These are phyloP conservation scores for Stipa capillata DNA, from an alignment of 176 grass and related monocot species.

Conservation along the genomic window DNA sequence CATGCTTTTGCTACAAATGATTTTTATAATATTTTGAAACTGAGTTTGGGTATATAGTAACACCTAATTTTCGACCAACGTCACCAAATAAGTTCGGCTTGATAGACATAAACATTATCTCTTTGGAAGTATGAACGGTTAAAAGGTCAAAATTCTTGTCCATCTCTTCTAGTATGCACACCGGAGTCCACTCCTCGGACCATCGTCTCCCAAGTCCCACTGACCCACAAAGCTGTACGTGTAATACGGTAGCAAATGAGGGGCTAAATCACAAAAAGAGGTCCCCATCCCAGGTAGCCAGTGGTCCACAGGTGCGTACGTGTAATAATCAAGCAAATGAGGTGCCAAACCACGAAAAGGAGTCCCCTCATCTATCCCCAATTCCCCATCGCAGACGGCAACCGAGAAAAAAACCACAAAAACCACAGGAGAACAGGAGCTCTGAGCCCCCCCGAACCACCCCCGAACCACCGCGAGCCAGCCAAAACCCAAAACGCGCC, in stretches of 20 bases:
- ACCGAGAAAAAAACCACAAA: background rate
- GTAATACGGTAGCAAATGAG: background rate
- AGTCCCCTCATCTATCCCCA: background rate
- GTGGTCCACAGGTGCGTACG: background rate
- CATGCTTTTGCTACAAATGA: too few relatives aligned
- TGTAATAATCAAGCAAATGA: background rate
- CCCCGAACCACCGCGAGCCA: slow-evolving; percentile 17
- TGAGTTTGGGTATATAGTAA: too few relatives aligned
- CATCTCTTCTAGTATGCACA: too few relatives aligned
- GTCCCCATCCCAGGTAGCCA: too few relatives aligned
- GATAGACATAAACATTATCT: too few relatives aligned
- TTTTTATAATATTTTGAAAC: too few relatives aligned
- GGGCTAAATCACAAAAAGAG: background rate
- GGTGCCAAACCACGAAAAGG: background rate
- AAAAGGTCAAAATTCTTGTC: too few relatives aligned
- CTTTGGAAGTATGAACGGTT: too few relatives aligned
- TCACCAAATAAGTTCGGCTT: too few relatives aligned
- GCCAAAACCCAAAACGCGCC: background rate
- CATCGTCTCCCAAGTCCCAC: too few relatives aligned
- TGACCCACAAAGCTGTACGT: background rate
- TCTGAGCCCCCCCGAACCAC: background rate
- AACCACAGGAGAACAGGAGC: background rate
- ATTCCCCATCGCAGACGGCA: background rate
- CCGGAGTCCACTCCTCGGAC: too few relatives aligned
- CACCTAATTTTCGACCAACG: too few relatives aligned